Evolutionary conservation across 2,329 filamentous ascomycete species (phyloP).

Genomic region (Colletotrichum simmondsii): DNA sequence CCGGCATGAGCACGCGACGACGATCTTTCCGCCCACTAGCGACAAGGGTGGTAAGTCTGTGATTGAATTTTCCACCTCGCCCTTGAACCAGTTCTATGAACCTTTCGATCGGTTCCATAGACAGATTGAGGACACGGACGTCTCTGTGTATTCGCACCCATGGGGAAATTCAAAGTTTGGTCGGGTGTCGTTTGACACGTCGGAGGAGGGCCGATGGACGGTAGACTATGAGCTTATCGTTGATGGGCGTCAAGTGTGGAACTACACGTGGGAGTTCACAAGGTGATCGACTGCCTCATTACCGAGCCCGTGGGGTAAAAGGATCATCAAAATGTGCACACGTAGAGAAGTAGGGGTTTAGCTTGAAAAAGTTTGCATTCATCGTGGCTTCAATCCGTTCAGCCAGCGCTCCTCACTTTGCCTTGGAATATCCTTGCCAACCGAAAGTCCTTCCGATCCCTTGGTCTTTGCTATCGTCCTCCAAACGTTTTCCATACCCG

Average conservation of each 20-base stretch:
- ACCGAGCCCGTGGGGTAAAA: background rate
- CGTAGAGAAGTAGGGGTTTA: background rate
- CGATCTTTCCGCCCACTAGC: slow-evolving; percentile 46
- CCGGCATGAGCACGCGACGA: slow-evolving; percentile 76
- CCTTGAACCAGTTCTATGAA: slow-evolving; percentile 76
- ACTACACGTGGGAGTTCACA: slow-evolving; percentile 14
- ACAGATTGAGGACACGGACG: slow-evolving; percentile 57
- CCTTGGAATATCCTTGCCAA: background rate
- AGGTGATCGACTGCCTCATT: background rate
- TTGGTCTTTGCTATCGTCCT: background rate
- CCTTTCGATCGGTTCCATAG: slow-evolving; percentile 69
- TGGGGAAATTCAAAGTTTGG: slow-evolving; percentile 28
- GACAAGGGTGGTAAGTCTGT: slow-evolving; percentile 54
- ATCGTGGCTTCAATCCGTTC: background rate
- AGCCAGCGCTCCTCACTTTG: background rate
- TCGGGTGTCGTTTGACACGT: slow-evolving; percentile 13
- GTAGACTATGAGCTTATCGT: slow-evolving; percentile 25
- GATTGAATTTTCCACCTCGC: slow-evolving; percentile 74
- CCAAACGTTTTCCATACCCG: background rate
- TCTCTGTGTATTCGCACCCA: slow-evolving; percentile 25
- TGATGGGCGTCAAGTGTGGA: slow-evolving; percentile 14
- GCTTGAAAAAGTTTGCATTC: background rate
- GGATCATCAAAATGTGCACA: background rate
- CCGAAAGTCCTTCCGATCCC: background rate
- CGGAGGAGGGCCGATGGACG: background rate